These are phyloP conservation scores for Globisporangium viniferum DNA, from an alignment of 352 stramenopile genomes.

Conservation along the genomic window DNA sequence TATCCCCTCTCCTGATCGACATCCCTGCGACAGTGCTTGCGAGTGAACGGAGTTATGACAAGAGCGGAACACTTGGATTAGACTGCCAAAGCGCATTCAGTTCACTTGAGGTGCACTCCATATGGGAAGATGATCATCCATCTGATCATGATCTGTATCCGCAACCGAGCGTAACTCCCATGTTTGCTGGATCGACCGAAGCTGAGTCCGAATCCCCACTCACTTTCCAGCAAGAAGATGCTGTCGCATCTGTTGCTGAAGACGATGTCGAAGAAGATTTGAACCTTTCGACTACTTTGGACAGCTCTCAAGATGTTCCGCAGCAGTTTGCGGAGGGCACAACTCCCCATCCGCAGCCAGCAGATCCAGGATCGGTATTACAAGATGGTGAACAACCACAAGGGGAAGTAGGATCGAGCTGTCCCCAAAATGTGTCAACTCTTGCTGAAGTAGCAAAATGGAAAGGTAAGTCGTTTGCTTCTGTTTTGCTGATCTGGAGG, in stretches of 20 bases:
- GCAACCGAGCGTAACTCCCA: not conserved
- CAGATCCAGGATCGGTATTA: not conserved
- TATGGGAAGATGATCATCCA: slow-evolving; percentile 2
- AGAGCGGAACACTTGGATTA: not conserved
- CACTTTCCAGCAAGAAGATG: not conserved
- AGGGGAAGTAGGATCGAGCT: not conserved
- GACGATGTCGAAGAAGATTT: not conserved
- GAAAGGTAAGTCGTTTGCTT: not conserved
- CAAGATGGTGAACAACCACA: not conserved
- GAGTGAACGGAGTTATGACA: not conserved
- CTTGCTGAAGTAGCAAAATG: not conserved
- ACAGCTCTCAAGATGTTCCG: slow-evolving; percentile 1
- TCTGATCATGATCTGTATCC: slow-evolving; percentile 16
- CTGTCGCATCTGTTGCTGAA: not conserved
- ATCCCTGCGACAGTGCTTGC: slow-evolving; percentile 22
- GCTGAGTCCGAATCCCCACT: not conserved
- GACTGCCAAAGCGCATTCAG: not conserved
- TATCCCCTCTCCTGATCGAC: slow-evolving; percentile 18
- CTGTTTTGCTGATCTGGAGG: not conserved
- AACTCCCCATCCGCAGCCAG: not conserved
- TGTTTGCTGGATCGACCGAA: not conserved
- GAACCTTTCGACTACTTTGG: not conserved
- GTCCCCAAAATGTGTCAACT: not conserved
- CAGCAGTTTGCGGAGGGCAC: not conserved
- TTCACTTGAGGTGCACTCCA: not conserved